These are phyloP conservation scores for Mycocentrospora acerina DNA, from an alignment of 2,329 filamentous ascomycete species.

Conservation along the genomic window DNA sequence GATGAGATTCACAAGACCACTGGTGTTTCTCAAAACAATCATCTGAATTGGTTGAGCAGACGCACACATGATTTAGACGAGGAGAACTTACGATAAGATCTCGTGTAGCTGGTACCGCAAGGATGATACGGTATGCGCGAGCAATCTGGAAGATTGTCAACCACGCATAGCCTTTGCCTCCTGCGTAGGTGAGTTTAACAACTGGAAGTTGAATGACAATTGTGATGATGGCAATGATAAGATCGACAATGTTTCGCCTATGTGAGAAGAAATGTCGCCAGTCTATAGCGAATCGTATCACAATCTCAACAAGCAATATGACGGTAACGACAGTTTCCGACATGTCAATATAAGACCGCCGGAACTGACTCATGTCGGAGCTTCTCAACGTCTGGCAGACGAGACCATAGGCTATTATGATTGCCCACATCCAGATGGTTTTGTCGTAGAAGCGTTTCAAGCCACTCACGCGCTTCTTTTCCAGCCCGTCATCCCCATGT, in stretches of 20 bases:
- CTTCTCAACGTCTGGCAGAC: conserved; percentile 77
- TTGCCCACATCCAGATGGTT: conserved; percentile 75
- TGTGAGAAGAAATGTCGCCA: conserved; percentile 78
- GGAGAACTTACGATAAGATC: conserved; percentile 67
- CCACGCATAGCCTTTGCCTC: conserved; percentile 74
- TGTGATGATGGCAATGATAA: conserved; percentile 77
- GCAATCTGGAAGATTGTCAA: conserved; percentile 91
- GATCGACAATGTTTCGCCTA: conserved; percentile 76
- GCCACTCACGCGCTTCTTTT: conserved; percentile 47
- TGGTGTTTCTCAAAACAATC: conserved; percentile 85
- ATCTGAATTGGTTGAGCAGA: conserved; percentile 41
- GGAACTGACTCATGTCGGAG: conserved; percentile 66
- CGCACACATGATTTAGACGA: neutral
- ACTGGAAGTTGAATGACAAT: conserved; percentile 81
- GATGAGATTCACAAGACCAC: conserved; percentile 91
- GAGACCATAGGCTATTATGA: conserved; percentile 78
- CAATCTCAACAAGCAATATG: conserved; percentile 77
- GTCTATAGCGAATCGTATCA: conserved; percentile 73
- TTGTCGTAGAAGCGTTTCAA: conserved; percentile 75
- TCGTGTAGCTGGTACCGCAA: conserved; percentile 83
- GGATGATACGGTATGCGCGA: conserved; percentile 85
- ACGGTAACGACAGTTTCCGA: conserved; percentile 77
- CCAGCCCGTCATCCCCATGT: conserved; percentile 25
- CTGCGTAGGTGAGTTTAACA: conserved; percentile 64
- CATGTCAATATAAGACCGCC: conserved; percentile 65